Evolutionary conservation across 768 basidiomycete genomes (phyloP).

Genomic region (Hypholoma sublateritium): DNA sequence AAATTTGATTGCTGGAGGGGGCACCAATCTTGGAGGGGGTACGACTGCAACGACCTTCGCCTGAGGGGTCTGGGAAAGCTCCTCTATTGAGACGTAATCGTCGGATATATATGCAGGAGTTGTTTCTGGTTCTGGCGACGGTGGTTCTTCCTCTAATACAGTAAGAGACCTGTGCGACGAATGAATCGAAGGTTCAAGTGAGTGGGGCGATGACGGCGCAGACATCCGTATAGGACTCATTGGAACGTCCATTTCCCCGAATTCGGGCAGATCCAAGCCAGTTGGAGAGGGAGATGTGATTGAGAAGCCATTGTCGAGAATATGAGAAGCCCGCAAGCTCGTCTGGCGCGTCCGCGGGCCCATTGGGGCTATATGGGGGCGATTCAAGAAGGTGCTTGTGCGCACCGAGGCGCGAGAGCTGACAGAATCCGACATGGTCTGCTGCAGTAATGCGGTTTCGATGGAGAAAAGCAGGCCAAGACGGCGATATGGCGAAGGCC

Average conservation of each 20-base stretch:
- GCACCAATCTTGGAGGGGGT: slow-evolving; percentile 35
- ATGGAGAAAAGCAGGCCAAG: not conserved
- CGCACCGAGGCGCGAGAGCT: slow-evolving; percentile 22
- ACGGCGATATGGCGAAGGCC: not conserved
- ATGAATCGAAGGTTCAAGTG: slow-evolving; percentile 13
- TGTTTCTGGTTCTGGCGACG: not conserved
- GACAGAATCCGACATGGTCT: slow-evolving; percentile 30
- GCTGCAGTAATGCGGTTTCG: no score
- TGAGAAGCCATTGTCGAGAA: slow-evolving; percentile 15
- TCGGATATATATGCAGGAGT: not conserved
- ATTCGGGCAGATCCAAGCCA: slow-evolving; percentile 15
- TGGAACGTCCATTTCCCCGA: slow-evolving; percentile 11
- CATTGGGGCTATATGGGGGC: slow-evolving; percentile 24
- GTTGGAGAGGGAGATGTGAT: slow-evolving; percentile 12
- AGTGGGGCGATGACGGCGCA: slow-evolving; percentile 6
- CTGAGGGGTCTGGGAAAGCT: not conserved
- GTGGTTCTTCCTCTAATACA: slow-evolving; percentile 14
- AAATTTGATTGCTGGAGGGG: slow-evolving; percentile 55
- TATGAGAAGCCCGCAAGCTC: slow-evolving; percentile 16
- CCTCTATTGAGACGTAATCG: not conserved
- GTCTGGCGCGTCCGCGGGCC: slow-evolving; percentile 26
- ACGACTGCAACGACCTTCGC: slow-evolving; percentile 1
- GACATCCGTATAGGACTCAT: slow-evolving; percentile 5
- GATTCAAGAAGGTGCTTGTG: slow-evolving; percentile 24
- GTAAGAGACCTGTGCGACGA: slow-evolving; percentile 15